phyloP scores from a whole-genome alignment of 768 basidiomycete species.

The Tylopilus rubrobrunneus region DNA sequence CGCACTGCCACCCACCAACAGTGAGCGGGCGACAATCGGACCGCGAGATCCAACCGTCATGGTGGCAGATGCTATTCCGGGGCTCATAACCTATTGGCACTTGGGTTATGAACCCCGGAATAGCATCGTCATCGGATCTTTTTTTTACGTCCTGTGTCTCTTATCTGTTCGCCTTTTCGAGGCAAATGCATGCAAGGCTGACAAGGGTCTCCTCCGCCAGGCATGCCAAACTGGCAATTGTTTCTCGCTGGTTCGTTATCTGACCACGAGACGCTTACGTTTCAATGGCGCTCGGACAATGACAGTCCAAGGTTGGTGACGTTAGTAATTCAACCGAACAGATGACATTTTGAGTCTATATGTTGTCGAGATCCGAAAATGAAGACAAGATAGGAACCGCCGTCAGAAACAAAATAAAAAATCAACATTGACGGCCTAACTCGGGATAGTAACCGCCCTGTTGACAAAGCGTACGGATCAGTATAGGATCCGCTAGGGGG shows the following conservation, averaged over 20 bases:
- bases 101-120: conserved; percentile 2
- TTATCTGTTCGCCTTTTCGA: conserved; percentile 1
- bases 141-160: background rate
- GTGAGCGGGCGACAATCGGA: background rate
- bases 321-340: conserved; percentile 12
- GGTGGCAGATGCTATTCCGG: conserved; percentile 18
- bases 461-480: conserved; percentile 13
- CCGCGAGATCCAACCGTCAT: conserved; percentile 5
- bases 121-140: conserved; percentile 10
- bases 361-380: conserved; percentile 21
- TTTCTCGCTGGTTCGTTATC: background rate
- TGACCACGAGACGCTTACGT: conserved; percentile 13
- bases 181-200: background rate
- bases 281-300: background rate
- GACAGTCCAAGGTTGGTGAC: conserved; percentile 7
- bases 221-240: background rate
- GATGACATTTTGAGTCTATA: conserved; percentile 4
- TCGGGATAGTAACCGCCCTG: background rate
- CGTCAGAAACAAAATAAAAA: conserved; percentile 10
- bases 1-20: background rate
- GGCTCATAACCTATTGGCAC: conserved; percentile 25
- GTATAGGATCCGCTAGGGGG: conserved; percentile 8
- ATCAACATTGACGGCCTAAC: background rate
- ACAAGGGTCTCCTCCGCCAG: background rate
- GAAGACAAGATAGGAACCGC: conserved; percentile 8